phyloP scores from a whole-genome alignment of 148 eudicot genomes.

The Mesembryanthemum crystallinum region DNA sequence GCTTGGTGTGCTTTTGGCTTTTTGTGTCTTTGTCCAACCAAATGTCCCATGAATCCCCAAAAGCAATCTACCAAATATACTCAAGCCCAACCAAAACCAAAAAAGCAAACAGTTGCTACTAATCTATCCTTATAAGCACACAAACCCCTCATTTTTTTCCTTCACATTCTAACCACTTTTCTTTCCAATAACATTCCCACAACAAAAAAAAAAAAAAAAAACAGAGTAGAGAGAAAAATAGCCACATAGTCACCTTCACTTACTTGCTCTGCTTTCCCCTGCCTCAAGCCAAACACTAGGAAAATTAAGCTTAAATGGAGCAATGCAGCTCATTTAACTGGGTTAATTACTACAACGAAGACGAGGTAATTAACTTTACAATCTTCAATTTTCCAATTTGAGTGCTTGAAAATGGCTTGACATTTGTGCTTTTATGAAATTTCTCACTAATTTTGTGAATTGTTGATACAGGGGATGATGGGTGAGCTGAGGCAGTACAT shows the following conservation, averaged over 20 bases:
- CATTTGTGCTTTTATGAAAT: not conserved
- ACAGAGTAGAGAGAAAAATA: not conserved
- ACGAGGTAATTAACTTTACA: slow-evolving; percentile 32
- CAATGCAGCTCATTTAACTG: slow-evolving; percentile 53
- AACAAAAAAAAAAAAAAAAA: not conserved
- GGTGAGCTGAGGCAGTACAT: slow-evolving; percentile 59
- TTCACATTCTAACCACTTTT: slow-evolving; percentile 18
- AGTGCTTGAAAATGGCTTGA: not conserved
- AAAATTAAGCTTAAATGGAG: slow-evolving; percentile 31
- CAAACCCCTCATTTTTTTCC: slow-evolving; percentile 18
- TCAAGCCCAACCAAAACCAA: not conserved
- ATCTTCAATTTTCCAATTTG: not conserved
- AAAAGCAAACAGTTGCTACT: slow-evolving; percentile 28
- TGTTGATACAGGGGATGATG: slow-evolving; percentile 45
- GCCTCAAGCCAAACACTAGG: not conserved
- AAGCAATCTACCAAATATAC: slow-evolving; percentile 35
- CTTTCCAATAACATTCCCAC: not conserved
- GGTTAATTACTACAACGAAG: slow-evolving; percentile 37
- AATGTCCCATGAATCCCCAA: slow-evolving; percentile 48
- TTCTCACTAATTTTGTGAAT: not conserved
- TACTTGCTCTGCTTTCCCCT: not conserved
- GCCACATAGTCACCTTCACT: not conserved
- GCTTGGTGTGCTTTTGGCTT: slow-evolving; percentile 34
- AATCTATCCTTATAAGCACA: slow-evolving; percentile 26
- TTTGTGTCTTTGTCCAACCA: slow-evolving; percentile 32